Conservation (phyloP, 306 rosid species). For the Crataegus laevigata region DNA sequence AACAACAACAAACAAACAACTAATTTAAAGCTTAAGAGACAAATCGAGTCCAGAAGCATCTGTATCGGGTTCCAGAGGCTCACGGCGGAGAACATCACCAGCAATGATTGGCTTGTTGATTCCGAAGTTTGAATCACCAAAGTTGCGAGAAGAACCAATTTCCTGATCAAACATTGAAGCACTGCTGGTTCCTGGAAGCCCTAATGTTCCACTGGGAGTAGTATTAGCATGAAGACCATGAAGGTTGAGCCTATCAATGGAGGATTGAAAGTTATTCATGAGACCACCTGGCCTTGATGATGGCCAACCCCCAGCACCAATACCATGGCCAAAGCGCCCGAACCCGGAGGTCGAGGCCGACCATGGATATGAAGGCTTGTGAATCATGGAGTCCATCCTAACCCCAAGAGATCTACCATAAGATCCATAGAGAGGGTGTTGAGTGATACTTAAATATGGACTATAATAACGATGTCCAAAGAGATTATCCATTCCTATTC, state of each 20-base stretch:
- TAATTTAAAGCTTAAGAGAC: constrained; percentile 37
- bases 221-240: constrained; percentile 12
- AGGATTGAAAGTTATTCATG: background rate
- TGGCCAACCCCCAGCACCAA: background rate
- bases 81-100: background rate
- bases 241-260: constrained; percentile 13
- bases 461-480: constrained; percentile 26
- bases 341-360: background rate
- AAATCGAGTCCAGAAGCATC: constrained; percentile 36
- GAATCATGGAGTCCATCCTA: constrained; percentile 53
- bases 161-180: constrained; percentile 3
- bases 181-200: background rate
- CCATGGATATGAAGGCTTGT: constrained; percentile 36
- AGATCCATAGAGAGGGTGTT: constrained; percentile 26
- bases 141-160: background rate
- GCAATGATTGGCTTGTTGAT: background rate
- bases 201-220: background rate
- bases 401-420: constrained; percentile 41
- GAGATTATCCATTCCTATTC: constrained; percentile 8
- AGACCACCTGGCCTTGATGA: background rate
- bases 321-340: background rate
- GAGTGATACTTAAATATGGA: constrained; percentile 24
- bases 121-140: background rate
- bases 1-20: background rate
- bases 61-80: background rate